Base-by-base conservation (phyloP, 2,329 filamentous ascomycete species). In the Penicillium sp. region DNA sequence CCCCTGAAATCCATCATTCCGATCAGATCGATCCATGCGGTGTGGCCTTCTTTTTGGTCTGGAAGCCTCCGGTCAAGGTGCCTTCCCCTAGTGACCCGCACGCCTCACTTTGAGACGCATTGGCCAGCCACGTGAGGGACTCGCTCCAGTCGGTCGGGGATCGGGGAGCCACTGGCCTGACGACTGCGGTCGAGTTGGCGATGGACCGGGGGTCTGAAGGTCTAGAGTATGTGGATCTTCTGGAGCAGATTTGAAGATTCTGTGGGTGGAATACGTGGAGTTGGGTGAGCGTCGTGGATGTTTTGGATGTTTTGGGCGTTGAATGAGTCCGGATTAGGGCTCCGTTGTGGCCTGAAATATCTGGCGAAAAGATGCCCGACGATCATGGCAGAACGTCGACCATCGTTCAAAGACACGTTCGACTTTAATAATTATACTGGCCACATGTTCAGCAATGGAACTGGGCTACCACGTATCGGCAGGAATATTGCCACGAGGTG, bases 51-150 rank as follows among this genome's bases (percentile, higher is more conserved):
- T 31, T 18, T 38, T 30, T 11, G 22, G 33, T 22, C 46, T 14
- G 16, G 31, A 16, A 20, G 45, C 11, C 14, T 20, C 6, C 16
- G n/a, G 44, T 38, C 42, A 48, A 49, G 46, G 27, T 24, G 30
- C 11, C 46, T 18, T 40, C 35, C 28, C 38, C 33, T 27, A 44
- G 27, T 46, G 45, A 44, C 53, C 49, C 53, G 50, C 42, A 50
- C 58, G 61, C 61, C 61, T 63, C 61, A 63, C 60, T 63, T 62
- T 61, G 36, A 50, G 49, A 55, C 56, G 58, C 56, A 62, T 46
- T 56, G 60, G 57, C 61, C 61, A 63, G 57, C 61, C 61, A 63
- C 56, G 59, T 57, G 59, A 61, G 51, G 28, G 30, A 27, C 22
- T 53, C 51, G 51, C 50, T 46, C 44, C 20, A 28, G 46, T 56